A percentile compares a stretch with the other conserved stretches of the same genome.
Conservation (phyloP, 768 basidiomycete genomes). For the Kwoniella dendrophila region DNA sequence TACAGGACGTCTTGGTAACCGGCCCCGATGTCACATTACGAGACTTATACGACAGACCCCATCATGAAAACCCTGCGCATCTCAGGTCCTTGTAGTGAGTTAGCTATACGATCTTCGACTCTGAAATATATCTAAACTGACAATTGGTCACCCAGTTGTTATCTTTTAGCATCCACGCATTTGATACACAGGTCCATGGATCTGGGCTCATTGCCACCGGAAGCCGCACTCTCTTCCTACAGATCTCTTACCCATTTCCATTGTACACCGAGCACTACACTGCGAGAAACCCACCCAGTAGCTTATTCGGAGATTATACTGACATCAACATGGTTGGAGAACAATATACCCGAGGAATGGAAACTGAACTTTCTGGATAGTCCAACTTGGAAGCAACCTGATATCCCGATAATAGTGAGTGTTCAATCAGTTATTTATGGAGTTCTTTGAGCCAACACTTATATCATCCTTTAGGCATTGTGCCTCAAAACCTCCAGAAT, state of each 20-base stretch:
- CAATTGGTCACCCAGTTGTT: too few relatives aligned
- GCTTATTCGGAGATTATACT: constrained; percentile 33
- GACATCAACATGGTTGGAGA: constrained; percentile 6
- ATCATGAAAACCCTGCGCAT: too few relatives aligned
- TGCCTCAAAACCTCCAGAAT: constrained; percentile 15
- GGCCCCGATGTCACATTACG: too few relatives aligned
- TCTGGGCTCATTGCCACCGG: too few relatives aligned
- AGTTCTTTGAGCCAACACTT: neutral
- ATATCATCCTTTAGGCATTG: constrained; percentile 10
- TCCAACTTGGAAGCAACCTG: constrained; percentile 19
- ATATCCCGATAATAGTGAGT: constrained; percentile 31
- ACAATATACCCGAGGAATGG: constrained; percentile 16
- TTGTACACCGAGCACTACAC: too few relatives aligned
- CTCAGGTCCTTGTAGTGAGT: too few relatives aligned
- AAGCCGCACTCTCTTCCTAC: neutral
- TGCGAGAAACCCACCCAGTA: too few relatives aligned
- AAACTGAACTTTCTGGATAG: constrained; percentile 2
- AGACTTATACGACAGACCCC: too few relatives aligned
- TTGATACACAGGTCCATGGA: too few relatives aligned
- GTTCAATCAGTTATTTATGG: neutral
- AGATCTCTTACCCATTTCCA: neutral
- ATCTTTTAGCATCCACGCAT: too few relatives aligned
- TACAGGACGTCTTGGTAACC: neutral
- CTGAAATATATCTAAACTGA: too few relatives aligned
- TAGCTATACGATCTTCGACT: too few relatives aligned